Conservation (phyloP, 2,329 filamentous ascomycete species). For the Colletotrichum cuscutae region DNA sequence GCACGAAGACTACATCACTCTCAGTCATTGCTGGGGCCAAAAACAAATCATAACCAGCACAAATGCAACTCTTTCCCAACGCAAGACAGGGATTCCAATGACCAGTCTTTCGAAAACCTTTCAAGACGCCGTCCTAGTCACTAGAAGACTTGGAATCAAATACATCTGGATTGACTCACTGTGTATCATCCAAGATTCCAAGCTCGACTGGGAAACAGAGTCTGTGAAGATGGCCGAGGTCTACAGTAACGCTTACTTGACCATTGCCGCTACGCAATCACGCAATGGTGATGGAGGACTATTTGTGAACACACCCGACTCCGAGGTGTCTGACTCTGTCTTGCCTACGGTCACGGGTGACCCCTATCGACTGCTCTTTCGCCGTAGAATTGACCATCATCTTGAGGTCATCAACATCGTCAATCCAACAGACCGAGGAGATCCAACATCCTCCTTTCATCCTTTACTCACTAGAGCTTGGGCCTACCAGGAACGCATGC, state of each 20-base stretch:
- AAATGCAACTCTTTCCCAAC: no score
- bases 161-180: constrained; percentile 38
- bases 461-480: constrained; percentile 37
- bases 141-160: constrained; percentile 22
- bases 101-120: constrained; percentile 21
- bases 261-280: constrained; percentile 13
- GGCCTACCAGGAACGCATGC: constrained; percentile 42
- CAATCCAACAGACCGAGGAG: no score
- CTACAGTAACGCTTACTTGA: constrained; percentile 17
- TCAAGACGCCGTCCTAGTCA: constrained; percentile 26
- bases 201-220: constrained; percentile 33
- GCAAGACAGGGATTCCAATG: background rate
- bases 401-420: no score
- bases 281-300: background rate
- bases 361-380: no score
- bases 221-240: constrained; percentile 20
- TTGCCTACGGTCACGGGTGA: background rate
- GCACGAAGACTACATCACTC: background rate
- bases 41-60: background rate
- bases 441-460: background rate
- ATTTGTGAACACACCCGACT: background rate
- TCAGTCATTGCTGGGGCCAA: constrained; percentile 31
- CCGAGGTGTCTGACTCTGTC: background rate
- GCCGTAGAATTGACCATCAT: no score
- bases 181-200: constrained; percentile 36